Conservation (phyloP, 139 green algal genomes). For the Tetradesmus obliquus region DNA sequence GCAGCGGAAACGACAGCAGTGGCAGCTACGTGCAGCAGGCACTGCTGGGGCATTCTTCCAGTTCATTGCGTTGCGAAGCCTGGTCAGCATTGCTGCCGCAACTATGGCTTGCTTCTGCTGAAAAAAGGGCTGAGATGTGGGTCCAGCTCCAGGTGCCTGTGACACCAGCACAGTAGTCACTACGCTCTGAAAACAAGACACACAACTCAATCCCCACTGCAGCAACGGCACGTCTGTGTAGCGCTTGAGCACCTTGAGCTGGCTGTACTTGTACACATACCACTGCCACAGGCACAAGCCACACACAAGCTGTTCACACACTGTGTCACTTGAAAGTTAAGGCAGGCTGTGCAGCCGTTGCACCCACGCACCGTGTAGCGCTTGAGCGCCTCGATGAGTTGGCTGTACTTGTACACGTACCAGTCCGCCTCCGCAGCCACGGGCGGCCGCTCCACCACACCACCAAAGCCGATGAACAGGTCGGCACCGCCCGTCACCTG, state of each 20-base stretch:
- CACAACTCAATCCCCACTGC: no score
- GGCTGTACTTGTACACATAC: conserved; percentile 60
- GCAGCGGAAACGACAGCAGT: background rate
- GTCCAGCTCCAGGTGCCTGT: no score
- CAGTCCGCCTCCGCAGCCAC: conserved; percentile 73
- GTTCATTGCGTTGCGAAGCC: background rate
- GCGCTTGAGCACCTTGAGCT: conserved; percentile 53
- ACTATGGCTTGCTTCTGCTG: background rate
- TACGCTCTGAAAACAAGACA: no score
- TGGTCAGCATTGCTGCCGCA: background rate
- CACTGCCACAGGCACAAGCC: conserved; percentile 41
- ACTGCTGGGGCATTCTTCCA: background rate
- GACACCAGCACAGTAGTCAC: no score
- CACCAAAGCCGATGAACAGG: conserved; percentile 77
- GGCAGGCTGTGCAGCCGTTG: background rate
- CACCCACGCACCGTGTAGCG: conserved; percentile 45
- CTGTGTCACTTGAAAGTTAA: background rate
- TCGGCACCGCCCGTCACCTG: conserved; percentile 72
- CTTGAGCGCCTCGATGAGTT: conserved; percentile 52
- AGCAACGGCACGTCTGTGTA: conserved; percentile 19
- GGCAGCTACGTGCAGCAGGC: background rate
- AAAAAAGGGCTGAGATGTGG: no score
- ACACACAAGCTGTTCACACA: background rate
- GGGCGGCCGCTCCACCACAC: conserved; percentile 61
- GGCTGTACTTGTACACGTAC: conserved; percentile 62